A percentile compares a stretch with the other conserved stretches of the same genome.
Evolutionary conservation across 257 asterid species (phyloP).

Genomic region (Penstemon eatonii): DNA sequence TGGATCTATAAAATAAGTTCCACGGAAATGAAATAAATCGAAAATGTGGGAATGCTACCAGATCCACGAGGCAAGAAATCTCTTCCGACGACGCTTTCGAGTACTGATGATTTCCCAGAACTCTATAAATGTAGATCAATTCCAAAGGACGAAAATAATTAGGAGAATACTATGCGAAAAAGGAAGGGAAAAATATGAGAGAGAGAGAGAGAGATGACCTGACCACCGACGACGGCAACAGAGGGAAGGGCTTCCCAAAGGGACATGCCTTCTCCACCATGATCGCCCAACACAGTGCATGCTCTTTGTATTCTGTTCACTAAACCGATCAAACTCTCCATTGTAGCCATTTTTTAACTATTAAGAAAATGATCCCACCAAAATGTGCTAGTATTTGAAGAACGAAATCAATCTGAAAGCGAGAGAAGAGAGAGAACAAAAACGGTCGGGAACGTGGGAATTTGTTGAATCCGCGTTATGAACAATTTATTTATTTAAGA

Average conservation of each 20-base stretch:
- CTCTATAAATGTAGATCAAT: constrained; percentile 50
- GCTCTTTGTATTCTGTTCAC: constrained; percentile 90
- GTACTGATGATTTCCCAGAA: constrained; percentile 94
- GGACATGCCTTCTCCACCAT: constrained; percentile 97
- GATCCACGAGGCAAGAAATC: constrained; percentile 99
- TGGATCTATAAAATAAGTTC: neutral
- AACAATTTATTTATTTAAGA: too few species aligned
- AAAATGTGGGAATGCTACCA: constrained; percentile 39
- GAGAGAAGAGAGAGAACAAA: constrained; percentile 25
- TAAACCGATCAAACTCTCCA: constrained; percentile 93
- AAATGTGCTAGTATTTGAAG: neutral
- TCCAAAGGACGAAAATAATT: constrained; percentile 12
- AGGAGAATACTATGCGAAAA: neutral
- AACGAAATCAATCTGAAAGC: constrained; percentile 19
- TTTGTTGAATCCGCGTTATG: neutral
- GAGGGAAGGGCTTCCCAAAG: constrained; percentile 99
- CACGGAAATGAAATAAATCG: neutral
- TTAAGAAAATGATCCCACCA: constrained; percentile 17
- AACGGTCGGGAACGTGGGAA: constrained; percentile 37
- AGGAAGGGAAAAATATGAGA: neutral
- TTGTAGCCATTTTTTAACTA: constrained; percentile 63
- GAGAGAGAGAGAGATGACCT: constrained; percentile 42
- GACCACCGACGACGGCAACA: constrained; percentile 99
- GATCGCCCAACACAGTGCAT: constrained; percentile 97
- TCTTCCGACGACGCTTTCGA: constrained; percentile 96